Percentiles rank a stretch among this genome's conserved stretches.
These are phyloP conservation scores for Cordyceps cicadae DNA, from an alignment of 2,329 filamentous ascomycete genomes.

Conservation along the genomic window DNA sequence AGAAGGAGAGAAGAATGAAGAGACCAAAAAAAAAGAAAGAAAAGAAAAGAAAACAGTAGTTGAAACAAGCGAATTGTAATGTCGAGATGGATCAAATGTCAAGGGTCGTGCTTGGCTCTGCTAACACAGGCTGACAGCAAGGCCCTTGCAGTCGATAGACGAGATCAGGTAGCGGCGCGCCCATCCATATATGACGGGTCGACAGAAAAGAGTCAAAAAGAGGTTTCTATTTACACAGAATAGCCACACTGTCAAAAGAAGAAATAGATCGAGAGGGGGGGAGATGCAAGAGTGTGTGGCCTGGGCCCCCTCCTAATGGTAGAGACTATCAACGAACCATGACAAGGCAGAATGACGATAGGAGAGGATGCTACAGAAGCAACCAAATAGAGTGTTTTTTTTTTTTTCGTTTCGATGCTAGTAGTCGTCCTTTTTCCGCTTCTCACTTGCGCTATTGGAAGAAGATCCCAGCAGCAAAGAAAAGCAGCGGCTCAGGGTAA, in stretches of 20 bases:
- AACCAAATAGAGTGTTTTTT: neutral
- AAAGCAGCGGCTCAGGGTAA: too few species aligned
- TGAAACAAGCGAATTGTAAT: neutral
- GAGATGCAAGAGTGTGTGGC: too few species aligned
- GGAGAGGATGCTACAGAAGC: neutral
- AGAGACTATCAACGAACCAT: neutral
- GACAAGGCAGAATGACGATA: neutral
- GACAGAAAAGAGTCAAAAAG: too few species aligned
- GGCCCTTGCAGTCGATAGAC: neutral
- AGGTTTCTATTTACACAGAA: neutral
- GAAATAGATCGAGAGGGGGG: neutral
- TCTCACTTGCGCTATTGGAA: neutral
- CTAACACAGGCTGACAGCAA: neutral
- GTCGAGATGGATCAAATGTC: neutral
- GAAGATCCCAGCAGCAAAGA: neutral
- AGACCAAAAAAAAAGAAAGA: neutral
- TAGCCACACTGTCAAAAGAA: neutral
- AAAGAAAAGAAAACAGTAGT: neutral
- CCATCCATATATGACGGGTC: neutral
- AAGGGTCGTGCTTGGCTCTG: neutral
- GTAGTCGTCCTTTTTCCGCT: neutral
- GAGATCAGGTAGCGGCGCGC: neutral
- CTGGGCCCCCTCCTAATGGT: neutral
- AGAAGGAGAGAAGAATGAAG: too few species aligned
- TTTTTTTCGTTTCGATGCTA: neutral